Evolutionary conservation across 140 eudicot species (phyloP), one percentile per base, ranked within the genome.

Genomic region (Stevia rebaudiana): DNA sequence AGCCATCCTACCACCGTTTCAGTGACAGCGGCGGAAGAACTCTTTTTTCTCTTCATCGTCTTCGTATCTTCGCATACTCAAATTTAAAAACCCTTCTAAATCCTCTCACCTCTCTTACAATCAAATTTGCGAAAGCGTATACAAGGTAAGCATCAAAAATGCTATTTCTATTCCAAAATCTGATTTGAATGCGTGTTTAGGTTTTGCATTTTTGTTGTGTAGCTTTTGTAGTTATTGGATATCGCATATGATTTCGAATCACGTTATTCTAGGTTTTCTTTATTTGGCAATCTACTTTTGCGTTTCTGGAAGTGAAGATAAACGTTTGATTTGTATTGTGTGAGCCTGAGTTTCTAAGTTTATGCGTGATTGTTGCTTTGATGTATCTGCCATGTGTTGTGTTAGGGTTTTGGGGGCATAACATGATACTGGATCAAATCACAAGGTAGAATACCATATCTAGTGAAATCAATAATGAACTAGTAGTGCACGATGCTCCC

Each of bases 1-100:
- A 23, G 48, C 40, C 63, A 67, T 25, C 48, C 71, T 10, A 51
- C 71, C 74, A 60, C 70, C 79, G 65, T 68, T 74, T 60, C 65
- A 65, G 70, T 60, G 59, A 66, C 59, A 17, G 63, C 74, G 58
- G 57, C 55, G 73, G 22, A 55, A 57, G 17, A 7, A 65, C 58
- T 22, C 37, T 4, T 31, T 8, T 4, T 61, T 48, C 40, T 52
- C 48, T 18, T 43, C 71, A 17, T 12, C 67, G 13, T 70, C 33
- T 6, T 46, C 35, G 5, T 30, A 18, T 31, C 49, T 37, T n/a
- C 59, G 33, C 8, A 59, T 41, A 8, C 68, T 43, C 8, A 69
- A 67, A 9, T n/a, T n/a, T n/a, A n/a, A n/a, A 62, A 55, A 49
- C 57, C 65, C 50, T 60, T 59, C 54, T 25, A 59, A 59, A 67